Conservation (phyloP, 805 yeast genomes). For the Cyberlindnera americana region DNA sequence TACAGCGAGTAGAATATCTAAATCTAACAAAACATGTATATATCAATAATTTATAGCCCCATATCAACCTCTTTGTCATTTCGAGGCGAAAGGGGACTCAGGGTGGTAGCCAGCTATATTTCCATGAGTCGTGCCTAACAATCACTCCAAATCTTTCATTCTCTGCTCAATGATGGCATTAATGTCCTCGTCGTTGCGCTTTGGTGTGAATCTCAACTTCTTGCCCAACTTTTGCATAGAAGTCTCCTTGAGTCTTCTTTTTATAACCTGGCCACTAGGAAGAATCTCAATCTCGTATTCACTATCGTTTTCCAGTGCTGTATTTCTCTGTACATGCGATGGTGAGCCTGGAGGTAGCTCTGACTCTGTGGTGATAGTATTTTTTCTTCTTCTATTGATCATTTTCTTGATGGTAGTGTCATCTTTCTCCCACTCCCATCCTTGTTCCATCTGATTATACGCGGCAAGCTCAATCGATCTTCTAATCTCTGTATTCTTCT, state of each 20-base stretch:
- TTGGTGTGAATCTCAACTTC: constrained; percentile 33
- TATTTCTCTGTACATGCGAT: constrained; percentile 30
- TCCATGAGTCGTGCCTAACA: background rate
- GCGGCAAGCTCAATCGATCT: constrained; percentile 71
- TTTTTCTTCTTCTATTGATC: constrained; percentile 24
- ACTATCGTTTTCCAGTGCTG: constrained; percentile 24
- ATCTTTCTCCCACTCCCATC: constrained; percentile 68
- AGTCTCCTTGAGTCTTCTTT: constrained; percentile 32
- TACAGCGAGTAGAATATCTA: too few species aligned
- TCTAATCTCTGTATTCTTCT: constrained; percentile 63
- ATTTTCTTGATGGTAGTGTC: constrained; percentile 29
- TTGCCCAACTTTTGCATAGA: constrained; percentile 33
- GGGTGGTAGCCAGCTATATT: constrained; percentile 12
- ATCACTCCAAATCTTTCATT: constrained; percentile 34
- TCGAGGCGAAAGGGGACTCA: too few species aligned
- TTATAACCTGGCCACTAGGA: constrained; percentile 71
- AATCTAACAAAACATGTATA: background rate
- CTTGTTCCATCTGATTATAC: constrained; percentile 66
- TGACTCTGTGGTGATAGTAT: constrained; percentile 28
- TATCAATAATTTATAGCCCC: too few species aligned
- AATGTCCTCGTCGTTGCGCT: constrained; percentile 29
- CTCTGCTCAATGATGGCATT: constrained; percentile 53
- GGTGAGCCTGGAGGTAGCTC: constrained; percentile 52
- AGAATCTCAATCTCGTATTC: constrained; percentile 52
- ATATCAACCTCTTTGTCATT: too few species aligned